phyloP scores from a whole-genome alignment of 345 rosid genomes.

The Rubroshorea leprosula region DNA sequence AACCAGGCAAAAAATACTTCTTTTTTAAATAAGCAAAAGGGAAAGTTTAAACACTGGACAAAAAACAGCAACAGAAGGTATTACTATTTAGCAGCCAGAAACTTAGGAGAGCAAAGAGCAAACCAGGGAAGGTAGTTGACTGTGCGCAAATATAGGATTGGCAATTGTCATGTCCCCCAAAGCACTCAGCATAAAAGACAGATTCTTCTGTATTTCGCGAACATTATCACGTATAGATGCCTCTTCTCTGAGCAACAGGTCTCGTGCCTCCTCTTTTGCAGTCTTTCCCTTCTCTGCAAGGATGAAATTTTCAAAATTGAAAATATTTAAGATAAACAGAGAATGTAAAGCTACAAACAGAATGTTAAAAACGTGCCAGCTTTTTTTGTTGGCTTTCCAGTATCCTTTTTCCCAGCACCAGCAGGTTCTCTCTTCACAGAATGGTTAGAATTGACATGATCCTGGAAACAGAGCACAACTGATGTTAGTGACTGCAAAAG shows the following conservation, averaged over 20 bases:
- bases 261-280: constrained; percentile 94
- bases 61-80: not conserved
- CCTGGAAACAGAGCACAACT: constrained; percentile 30
- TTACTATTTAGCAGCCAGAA: not conserved
- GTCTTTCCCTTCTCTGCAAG: constrained; percentile 77
- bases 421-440: constrained; percentile 57
- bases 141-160: constrained; percentile 89
- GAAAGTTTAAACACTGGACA: not conserved
- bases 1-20: not conserved
- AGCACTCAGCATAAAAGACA: constrained; percentile 67
- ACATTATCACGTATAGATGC: constrained; percentile 67
- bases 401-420: constrained; percentile 58
- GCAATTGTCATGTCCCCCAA: constrained; percentile 89
- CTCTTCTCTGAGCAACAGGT: constrained; percentile 87
- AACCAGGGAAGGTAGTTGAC: constrained; percentile 89
- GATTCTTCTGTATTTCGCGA: constrained; percentile 47
- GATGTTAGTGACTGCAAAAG: not conserved
- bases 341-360: constrained; percentile 9
- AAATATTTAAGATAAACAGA: constrained; percentile 8
- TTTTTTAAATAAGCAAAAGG: no score
- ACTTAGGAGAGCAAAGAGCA: constrained; percentile 15
- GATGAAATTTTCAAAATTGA: constrained; percentile 8
- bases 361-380: constrained; percentile 39
- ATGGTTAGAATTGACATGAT: constrained; percentile 41
- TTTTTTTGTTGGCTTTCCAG: constrained; percentile 59